Evolutionary conservation across 257 asterid genomes (phyloP), one percentile per base, ranked within the genome.

Genomic region (Gentiana straminea): DNA sequence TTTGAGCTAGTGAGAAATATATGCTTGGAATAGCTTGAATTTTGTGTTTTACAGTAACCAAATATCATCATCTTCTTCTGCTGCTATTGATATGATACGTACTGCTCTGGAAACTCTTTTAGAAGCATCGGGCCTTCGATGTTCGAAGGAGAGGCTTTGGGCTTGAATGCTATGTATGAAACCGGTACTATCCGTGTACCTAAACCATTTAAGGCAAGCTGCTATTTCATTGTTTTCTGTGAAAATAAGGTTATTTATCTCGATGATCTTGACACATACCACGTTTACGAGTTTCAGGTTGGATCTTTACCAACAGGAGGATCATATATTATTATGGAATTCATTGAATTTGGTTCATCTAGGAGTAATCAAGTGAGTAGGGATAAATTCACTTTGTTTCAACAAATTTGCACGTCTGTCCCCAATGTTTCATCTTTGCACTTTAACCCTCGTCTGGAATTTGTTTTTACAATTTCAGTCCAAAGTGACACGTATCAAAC

Each of bases 111-210:
- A 57, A 58, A 46, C 53, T 49, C 52, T 51, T 70, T 41, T 81
- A 87, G 98, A 84, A 78, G 84, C 67, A 74, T 84, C 49, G 96
- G 84, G 47, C 84, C 87, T 43, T 80, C 86, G 37, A 91, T 91
- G 96, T 91, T 91, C 52, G 95, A 87, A 66, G 98, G 96, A 56
- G 98, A 91, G 84, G 96, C 83, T 58, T 68, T 84, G 74, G 96
- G 98, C 41, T 86, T 91, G 65, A 76, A 68, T 49, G 92, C 96
- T 58, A 91, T 91, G 98, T 81, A 81, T 61, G 86, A 87, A 64
- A 87, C 95, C 45, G 62, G 69, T 61, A 65, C 96, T 34, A 78
- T 91, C 53, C 95, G 94, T 52, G 93, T 86, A 45, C 98, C 96
- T 48, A 81, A 84, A 69, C 94, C 96, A 45, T 91, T 56, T 57